Base-by-base conservation (phyloP, 2,329 filamentous ascomycete genomes). In the Dothistroma septosporum region DNA sequence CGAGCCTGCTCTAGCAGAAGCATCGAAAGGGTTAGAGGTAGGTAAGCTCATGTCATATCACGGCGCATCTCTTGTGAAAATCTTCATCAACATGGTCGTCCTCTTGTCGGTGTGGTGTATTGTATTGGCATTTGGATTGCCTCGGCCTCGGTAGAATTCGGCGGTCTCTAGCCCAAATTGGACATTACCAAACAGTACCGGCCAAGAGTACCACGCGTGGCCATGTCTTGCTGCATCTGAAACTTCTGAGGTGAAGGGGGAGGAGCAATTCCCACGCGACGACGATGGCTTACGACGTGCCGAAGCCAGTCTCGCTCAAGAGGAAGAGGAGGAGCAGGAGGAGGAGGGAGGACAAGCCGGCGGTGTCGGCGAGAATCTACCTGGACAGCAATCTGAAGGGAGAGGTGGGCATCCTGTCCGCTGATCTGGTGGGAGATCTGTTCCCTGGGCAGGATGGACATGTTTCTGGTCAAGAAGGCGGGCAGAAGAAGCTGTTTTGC, bases 301-400 rank as follows among this genome's bases (percentile, higher is more conserved):
- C 76, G 54, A 72, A 67, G 61, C 70, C 75, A 35, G 77, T 78
- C 57, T 76, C 80, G 65, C 76, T 80, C 60, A 83, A 81, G 73
- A 78, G 81, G 66, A 79, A 82, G 65, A 78, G 81, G 66, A 79
- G 82, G 64, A 75, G n/a, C n/a, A n/a, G 79, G 60, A 79, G 80
- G 70, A 80, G 82, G 64, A 74, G 78, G 66, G 75, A 78, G 58
- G 79, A 94, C 74, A 92, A 90, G 74, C 83, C 89, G 8, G 83
- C 92, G 48, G 82, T 96, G 61, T 83, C 90, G 61, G 92, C 91
- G 59, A 87, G 89, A 60, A 81, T 97, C 55, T 83, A 95, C 41
- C 85, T 97, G 59, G 92, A 96, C 75, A 89, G 92, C 72, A 88
- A 89, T 74, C 82, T 96, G 69, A 90, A 88, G 76, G 91, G 90